A percentile compares a stretch with the other conserved stretches of the same genome.
These are phyloP conservation scores for Beauveria bassiana DNA, from an alignment of 2,329 filamentous ascomycete species.

Conservation along the genomic window DNA sequence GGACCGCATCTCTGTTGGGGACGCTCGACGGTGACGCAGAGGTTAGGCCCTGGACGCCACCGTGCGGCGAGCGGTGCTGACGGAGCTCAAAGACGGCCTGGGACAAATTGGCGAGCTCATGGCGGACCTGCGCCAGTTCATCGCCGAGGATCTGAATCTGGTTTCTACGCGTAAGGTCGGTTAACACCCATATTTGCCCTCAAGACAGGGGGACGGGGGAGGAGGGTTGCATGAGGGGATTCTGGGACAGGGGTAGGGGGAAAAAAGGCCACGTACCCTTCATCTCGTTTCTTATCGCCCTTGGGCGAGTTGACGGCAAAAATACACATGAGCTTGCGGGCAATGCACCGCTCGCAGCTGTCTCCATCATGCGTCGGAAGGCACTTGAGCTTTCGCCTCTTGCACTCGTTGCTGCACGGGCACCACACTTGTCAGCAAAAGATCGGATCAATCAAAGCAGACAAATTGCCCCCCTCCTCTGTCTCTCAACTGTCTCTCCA, in stretches of 20 bases:
- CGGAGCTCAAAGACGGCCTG: slow-evolving; percentile 20
- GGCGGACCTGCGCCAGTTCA: slow-evolving; percentile 22
- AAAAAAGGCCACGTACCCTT: slow-evolving; percentile 14
- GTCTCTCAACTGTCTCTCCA: neutral
- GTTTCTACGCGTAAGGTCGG: neutral
- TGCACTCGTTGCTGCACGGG: slow-evolving; percentile 28
- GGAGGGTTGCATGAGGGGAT: neutral
- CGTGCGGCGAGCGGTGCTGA: slow-evolving; percentile 15
- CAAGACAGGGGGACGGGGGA: neutral
- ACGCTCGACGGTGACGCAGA: slow-evolving; percentile 3
- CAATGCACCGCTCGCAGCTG: slow-evolving; percentile 24
- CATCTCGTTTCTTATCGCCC: slow-evolving; percentile 16
- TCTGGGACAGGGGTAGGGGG: neutral
- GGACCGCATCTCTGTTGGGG: slow-evolving; percentile 14
- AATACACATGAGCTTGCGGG: slow-evolving; percentile 20
- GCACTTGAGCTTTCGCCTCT: slow-evolving; percentile 34
- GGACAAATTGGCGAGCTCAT: slow-evolving; percentile 23
- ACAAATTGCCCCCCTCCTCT: neutral
- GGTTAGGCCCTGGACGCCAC: neutral
- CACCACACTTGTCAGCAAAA: neutral
- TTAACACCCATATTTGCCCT: neutral
- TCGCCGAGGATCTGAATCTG: slow-evolving; percentile 19
- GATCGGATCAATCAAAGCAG: neutral
- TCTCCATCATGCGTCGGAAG: slow-evolving; percentile 18
- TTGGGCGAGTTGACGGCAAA: slow-evolving; percentile 19